Evolutionary conservation across 192 early-diverging fungal genomes (phyloP).

Genomic region (Gamsiella multidivaricata): DNA sequence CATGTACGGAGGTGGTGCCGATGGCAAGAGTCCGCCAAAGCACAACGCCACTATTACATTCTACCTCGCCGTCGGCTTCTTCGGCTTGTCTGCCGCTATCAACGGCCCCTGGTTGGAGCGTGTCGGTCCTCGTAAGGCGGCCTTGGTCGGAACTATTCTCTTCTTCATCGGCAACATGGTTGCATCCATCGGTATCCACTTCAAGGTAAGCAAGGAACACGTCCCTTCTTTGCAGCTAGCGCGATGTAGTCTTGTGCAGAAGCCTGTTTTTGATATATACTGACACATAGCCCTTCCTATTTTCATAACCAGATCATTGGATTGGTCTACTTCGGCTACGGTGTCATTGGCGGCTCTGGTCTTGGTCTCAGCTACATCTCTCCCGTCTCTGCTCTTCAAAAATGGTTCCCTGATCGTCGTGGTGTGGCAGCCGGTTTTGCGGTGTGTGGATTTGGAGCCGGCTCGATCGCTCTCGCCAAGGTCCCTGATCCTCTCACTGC

Average conservation of each 20-base stretch:
- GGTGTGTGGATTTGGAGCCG: slow-evolving; percentile 82
- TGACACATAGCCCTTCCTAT: not conserved
- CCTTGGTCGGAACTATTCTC: slow-evolving; percentile 68
- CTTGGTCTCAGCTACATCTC: slow-evolving; percentile 80
- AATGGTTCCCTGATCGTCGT: slow-evolving; percentile 83
- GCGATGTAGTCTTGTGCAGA: not conserved
- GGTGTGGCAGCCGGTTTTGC: slow-evolving; percentile 81
- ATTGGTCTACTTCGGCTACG: slow-evolving; percentile 79
- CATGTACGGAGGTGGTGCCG: slow-evolving; percentile 60
- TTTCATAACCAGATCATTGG: slow-evolving; percentile 56
- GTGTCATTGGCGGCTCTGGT: slow-evolving; percentile 76
- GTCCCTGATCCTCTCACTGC: slow-evolving; percentile 66
- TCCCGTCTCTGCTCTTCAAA: slow-evolving; percentile 78
- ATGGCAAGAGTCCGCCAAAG: slow-evolving; percentile 53
- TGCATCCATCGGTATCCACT: slow-evolving; percentile 68
- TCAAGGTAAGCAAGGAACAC: slow-evolving; percentile 49
- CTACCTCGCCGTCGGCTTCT: slow-evolving; percentile 81
- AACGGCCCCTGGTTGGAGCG: slow-evolving; percentile 86
- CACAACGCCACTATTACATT: slow-evolving; percentile 68
- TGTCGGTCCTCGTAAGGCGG: slow-evolving; percentile 74
- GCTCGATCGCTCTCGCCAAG: slow-evolving; percentile 75
- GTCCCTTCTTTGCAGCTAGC: no score
- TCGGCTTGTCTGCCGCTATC: slow-evolving; percentile 75
- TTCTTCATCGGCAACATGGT: slow-evolving; percentile 79
- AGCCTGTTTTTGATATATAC: not conserved